These are phyloP conservation scores for Pythium guiyangense DNA, from an alignment of 352 stramenopile genomes.

Conservation along the genomic window DNA sequence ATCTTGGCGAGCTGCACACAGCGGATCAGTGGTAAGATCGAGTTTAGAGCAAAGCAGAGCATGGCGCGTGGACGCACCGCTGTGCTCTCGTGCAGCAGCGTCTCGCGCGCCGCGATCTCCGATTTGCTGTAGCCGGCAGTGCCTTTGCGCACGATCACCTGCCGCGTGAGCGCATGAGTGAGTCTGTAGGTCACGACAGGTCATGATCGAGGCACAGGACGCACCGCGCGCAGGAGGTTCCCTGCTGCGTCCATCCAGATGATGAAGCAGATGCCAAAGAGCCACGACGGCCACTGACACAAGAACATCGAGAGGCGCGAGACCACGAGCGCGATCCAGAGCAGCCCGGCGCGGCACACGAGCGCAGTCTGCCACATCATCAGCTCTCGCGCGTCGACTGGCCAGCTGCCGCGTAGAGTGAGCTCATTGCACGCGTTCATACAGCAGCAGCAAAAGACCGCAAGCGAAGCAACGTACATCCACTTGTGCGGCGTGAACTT, in stretches of 20 bases:
- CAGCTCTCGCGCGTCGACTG: constrained; percentile 47
- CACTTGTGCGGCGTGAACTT: constrained; percentile 51
- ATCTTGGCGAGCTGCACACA: constrained; percentile 67
- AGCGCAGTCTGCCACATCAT: constrained; percentile 79
- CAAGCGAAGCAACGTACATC: constrained; percentile 27
- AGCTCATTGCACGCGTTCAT: neutral
- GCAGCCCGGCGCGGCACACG: constrained; percentile 48
- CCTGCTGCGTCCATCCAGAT: constrained; percentile 67
- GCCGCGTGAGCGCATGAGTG: neutral
- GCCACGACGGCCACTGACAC: constrained; percentile 59
- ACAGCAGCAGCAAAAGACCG: neutral
- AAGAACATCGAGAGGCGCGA: constrained; percentile 59
- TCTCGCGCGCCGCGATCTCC: constrained; percentile 52
- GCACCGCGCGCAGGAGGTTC: constrained; percentile 56
- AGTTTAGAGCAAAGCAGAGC: neutral
- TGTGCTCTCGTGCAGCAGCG: constrained; percentile 59
- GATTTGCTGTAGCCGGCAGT: constrained; percentile 56
- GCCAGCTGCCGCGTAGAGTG: constrained; percentile 48
- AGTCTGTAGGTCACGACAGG: no score
- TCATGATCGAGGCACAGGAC: no score
- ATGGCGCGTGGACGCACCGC: constrained; percentile 19
- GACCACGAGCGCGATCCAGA: constrained; percentile 63
- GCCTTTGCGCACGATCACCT: constrained; percentile 60
- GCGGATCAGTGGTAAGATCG: neutral
- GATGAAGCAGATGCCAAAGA: constrained; percentile 67